Conservation (phyloP, 805 yeast genomes). For the Yamadazyma sp. region DNA sequence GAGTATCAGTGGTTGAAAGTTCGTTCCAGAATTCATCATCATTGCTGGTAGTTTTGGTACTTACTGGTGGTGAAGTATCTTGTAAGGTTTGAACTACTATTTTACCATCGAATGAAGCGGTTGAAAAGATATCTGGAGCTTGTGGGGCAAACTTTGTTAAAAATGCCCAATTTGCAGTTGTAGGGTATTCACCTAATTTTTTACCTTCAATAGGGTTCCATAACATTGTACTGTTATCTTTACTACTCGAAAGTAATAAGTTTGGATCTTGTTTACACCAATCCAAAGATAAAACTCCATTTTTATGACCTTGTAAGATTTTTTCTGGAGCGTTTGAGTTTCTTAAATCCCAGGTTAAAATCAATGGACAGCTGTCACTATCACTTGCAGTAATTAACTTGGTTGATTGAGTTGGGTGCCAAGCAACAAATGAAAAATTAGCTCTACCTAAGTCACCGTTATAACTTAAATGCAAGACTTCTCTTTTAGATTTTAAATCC, state of each 20-base stretch:
- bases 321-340: conserved; percentile 88
- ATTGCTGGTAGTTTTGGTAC: conserved; percentile 36
- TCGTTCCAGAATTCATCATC: conserved; percentile 86
- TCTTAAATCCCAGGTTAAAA: conserved; percentile 90
- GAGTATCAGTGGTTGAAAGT: conserved; percentile 63
- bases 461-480: conserved; percentile 81
- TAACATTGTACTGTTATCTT: conserved; percentile 79
- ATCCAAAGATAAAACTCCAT: conserved; percentile 86
- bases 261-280: conserved; percentile 87
- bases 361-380: conserved; percentile 73
- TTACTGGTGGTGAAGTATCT: conserved; percentile 66
- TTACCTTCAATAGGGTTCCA: conserved; percentile 86
- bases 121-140: conserved; percentile 86
- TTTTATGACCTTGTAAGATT: conserved; percentile 73
- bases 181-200: conserved; percentile 82
- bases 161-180: conserved; percentile 92
- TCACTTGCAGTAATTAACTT: conserved; percentile 85
- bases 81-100: conserved; percentile 81
- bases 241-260: conserved; percentile 84
- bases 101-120: conserved; percentile 84
- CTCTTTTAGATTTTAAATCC: conserved; percentile 87
- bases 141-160: conserved; percentile 83
- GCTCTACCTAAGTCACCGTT: conserved; percentile 55
- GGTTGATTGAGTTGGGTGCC: conserved; percentile 93
- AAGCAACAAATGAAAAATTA: conserved; percentile 75